Evolutionary conservation across 495 filamentous ascomycete genomes (phyloP).

Genomic region (Podospora comata): DNA sequence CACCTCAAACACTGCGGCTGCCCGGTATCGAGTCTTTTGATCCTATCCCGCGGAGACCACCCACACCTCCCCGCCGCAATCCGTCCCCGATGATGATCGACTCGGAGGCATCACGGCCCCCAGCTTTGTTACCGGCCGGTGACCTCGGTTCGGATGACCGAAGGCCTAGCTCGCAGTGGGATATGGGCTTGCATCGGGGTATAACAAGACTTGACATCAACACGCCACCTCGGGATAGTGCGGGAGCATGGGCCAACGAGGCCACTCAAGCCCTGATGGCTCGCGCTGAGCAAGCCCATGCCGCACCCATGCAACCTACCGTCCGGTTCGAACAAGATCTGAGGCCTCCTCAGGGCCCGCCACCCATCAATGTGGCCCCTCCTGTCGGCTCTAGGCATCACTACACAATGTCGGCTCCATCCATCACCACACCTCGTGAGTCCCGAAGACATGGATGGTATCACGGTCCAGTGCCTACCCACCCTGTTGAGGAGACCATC

Average conservation of each 20-base stretch:
- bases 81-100: conserved; percentile 70
- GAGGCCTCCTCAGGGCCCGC: conserved; percentile 14
- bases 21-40: conserved; percentile 92
- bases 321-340: conserved; percentile 48
- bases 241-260: conserved; percentile 49
- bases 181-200: conserved; percentile 70
- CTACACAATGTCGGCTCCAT: conserved; percentile 52
- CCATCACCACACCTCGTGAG: conserved; percentile 51
- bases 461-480: conserved; percentile 51
- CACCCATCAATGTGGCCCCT: conserved; percentile 11
- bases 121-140: conserved; percentile 38
- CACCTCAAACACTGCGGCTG: conserved; percentile 53
- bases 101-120: conserved; percentile 41
- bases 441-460: conserved; percentile 68
- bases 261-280: conserved; percentile 49
- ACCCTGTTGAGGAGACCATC: conserved; percentile 35
- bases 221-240: conserved; percentile 54
- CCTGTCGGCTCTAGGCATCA: conserved; percentile 36
- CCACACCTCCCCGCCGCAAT: conserved; percentile 60
- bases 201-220: conserved; percentile 71
- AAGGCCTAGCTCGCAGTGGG: conserved; percentile 63
- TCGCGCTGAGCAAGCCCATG: conserved; percentile 42
- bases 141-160: conserved; percentile 57
- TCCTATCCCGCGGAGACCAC: conserved; percentile 58
- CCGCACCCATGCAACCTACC: conserved; percentile 31